A percentile compares a stretch with the other conserved stretches of the same genome.
phyloP scores from a whole-genome alignment of 805 yeast genomes.

The Teunomyces pallodes region DNA sequence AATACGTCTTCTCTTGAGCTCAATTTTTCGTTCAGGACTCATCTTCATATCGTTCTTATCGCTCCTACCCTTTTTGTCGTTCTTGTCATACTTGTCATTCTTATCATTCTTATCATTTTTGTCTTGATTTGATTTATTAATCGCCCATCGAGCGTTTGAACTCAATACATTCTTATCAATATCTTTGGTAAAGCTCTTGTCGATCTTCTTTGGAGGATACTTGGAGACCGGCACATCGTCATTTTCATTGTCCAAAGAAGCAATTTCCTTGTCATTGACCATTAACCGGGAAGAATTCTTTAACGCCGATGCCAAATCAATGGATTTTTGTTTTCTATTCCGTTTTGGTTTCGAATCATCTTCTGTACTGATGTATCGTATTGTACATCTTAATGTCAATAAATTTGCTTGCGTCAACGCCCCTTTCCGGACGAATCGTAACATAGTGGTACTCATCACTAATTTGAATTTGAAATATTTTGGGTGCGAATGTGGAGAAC shows the following conservation, averaged over 20 bases:
- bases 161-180: constrained; percentile 10
- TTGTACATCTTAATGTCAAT: neutral
- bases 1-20: constrained; percentile 1
- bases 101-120: neutral
- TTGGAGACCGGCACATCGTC: constrained; percentile 3
- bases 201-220: constrained; percentile 7
- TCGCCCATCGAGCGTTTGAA: constrained; percentile 9
- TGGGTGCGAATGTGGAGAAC: constrained; percentile 3
- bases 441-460: constrained; percentile 23
- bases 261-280: constrained; percentile 7
- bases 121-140: constrained; percentile 2
- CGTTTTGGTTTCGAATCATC: constrained; percentile 4
- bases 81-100: neutral
- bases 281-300: constrained; percentile 7
- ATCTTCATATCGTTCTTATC: neutral
- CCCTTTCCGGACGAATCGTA: constrained; percentile 24
- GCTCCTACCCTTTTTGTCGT: no score
- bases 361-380: constrained; percentile 1
- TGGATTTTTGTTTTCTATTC: constrained; percentile 7
- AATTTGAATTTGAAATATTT: neutral
- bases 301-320: constrained; percentile 11
- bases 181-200: constrained; percentile 10
- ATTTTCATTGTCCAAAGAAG: constrained; percentile 4
- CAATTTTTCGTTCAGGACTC: neutral
- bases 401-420: constrained; percentile 5